A percentile compares a stretch with the other conserved stretches of the same genome.
Evolutionary conservation across 2,329 filamentous ascomycete species (phyloP).

Genomic region (Acrocalymma vagum): DNA sequence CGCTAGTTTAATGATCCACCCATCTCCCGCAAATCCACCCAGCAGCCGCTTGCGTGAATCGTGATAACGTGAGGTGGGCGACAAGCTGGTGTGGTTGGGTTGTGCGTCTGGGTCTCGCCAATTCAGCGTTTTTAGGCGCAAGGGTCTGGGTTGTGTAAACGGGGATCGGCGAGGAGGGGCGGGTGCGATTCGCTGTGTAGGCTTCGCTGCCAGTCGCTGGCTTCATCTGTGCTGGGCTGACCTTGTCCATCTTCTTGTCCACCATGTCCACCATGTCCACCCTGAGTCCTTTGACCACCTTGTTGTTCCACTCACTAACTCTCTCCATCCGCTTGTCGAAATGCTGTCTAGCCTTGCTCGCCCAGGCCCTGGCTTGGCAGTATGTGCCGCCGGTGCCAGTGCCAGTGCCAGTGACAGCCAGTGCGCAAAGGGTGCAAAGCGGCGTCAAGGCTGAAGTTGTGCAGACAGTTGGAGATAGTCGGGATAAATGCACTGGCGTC

Average conservation of each 20-base stretch:
- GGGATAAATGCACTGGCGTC: slow-evolving; percentile 23
- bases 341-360: slow-evolving; percentile 30
- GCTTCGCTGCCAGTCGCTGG: slow-evolving; percentile 21
- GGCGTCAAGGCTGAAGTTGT: slow-evolving; percentile 35
- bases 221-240: no score
- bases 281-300: no score
- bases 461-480: slow-evolving; percentile 31
- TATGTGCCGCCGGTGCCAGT: no score
- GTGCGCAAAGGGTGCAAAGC: no score
- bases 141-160: slow-evolving; percentile 36
- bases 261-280: no score
- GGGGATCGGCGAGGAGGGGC: slow-evolving; percentile 30
- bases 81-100: slow-evolving; percentile 18
- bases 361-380: slow-evolving; percentile 30
- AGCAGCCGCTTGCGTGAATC: slow-evolving; percentile 5
- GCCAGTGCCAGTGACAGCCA: no score
- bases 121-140: slow-evolving; percentile 21
- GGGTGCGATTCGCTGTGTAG: slow-evolving; percentile 25
- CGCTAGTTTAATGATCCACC: slow-evolving; percentile 7
- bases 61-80: slow-evolving; percentile 18
- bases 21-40: slow-evolving; percentile 1
- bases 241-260: no score
- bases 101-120: slow-evolving; percentile 14
- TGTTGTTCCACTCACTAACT: no score
- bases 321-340: no score